These are phyloP conservation scores for Amphibolis antarctica DNA, from an alignment of 106 monocot genomes.

Conservation along the genomic window DNA sequence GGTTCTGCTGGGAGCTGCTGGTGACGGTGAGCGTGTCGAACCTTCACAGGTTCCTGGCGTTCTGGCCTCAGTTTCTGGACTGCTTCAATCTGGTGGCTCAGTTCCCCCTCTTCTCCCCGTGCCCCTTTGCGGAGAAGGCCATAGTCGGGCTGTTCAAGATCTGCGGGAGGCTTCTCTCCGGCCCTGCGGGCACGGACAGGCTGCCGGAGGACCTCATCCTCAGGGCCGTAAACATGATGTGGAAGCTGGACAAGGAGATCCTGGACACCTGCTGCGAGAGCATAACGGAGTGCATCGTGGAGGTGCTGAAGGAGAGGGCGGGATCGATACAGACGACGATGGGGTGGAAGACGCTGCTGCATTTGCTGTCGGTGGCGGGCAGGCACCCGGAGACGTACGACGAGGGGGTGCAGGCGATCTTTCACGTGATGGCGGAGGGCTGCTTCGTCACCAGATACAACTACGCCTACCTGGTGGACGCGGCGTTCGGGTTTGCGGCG, in stretches of 20 bases:
- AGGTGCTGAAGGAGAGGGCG: slow-evolving; percentile 28
- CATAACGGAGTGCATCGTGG: slow-evolving; percentile 26
- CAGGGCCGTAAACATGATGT: slow-evolving; percentile 61
- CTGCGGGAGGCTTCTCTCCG: slow-evolving; percentile 29
- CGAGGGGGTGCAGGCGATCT: slow-evolving; percentile 37
- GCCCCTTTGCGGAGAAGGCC: slow-evolving; percentile 78
- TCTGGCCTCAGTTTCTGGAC: slow-evolving; percentile 81
- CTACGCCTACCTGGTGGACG: slow-evolving; percentile 59
- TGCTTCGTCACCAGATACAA: slow-evolving; percentile 35
- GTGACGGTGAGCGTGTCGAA: slow-evolving; percentile 32
- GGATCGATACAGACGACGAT: slow-evolving; percentile 33
- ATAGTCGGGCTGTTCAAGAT: slow-evolving; percentile 51
- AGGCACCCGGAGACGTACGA: slow-evolving; percentile 78
- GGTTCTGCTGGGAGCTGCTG: slow-evolving; percentile 86
- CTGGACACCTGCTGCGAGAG: slow-evolving; percentile 66
- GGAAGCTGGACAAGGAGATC: slow-evolving; percentile 84
- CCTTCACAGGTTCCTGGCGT: slow-evolving; percentile 33
- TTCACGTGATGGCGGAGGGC: slow-evolving; percentile 41
- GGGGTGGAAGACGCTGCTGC: slow-evolving; percentile 61
- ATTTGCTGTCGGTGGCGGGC: slow-evolving; percentile 50
- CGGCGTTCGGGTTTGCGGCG: slow-evolving; percentile 64
- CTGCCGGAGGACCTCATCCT: slow-evolving; percentile 61
- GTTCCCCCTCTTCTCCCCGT: slow-evolving; percentile 61
- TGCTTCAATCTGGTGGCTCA: slow-evolving; percentile 44
- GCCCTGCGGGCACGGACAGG: slow-evolving; percentile 20